These are phyloP conservation scores for Citrus mangshanensis DNA, from an alignment of 345 rosid genomes.

Conservation along the genomic window DNA sequence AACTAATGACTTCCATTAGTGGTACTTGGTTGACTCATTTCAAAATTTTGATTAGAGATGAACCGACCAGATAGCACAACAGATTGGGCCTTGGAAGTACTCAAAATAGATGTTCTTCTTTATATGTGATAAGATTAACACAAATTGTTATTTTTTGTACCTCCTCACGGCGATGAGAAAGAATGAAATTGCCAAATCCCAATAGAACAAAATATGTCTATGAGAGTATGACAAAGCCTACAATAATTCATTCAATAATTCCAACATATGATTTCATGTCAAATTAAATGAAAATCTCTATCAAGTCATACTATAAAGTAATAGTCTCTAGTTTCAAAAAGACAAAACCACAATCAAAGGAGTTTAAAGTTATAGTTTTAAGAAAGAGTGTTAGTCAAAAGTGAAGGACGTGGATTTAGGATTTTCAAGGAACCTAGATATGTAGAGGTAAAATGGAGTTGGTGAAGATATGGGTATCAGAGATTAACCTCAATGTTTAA, in stretches of 20 bases:
- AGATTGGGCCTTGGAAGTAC: neutral
- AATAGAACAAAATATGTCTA: too few species aligned
- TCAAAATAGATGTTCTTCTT: neutral
- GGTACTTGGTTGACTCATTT: neutral
- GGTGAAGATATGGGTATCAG: neutral
- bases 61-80: neutral
- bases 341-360: too few species aligned
- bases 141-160: too few species aligned
- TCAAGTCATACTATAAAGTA: neutral
- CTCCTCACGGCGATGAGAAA: too few species aligned
- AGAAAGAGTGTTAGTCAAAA: too few species aligned
- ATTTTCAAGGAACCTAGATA: neutral
- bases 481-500: too few species aligned
- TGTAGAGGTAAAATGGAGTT: neutral
- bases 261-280: neutral
- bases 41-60: neutral
- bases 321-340: too few species aligned
- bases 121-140: too few species aligned
- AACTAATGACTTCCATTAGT: neutral
- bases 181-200: neutral
- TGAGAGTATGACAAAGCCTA: neutral
- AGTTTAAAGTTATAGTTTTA: too few species aligned
- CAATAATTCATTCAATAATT: neutral
- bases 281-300: neutral
- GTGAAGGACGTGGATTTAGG: neutral